phyloP scores from a whole-genome alignment of 768 basidiomycete genomes.

The Coprinopsis marcescibilis region DNA sequence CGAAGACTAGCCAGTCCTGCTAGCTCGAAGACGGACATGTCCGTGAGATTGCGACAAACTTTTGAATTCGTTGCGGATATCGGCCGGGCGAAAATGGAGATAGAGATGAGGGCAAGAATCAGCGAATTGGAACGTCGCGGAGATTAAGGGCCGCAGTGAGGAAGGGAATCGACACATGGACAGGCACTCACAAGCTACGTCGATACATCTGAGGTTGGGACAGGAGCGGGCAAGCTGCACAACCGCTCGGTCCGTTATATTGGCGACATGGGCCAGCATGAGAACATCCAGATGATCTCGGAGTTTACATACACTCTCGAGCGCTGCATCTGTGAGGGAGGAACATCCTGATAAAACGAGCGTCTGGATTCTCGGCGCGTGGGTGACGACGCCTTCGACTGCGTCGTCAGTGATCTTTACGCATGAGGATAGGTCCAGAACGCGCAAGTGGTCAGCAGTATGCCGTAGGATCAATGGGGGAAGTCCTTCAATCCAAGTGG shows the following conservation, averaged over 20 bases:
- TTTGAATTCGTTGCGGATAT: constrained; percentile 9
- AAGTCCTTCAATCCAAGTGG: constrained; percentile 56
- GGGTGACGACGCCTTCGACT: constrained; percentile 65
- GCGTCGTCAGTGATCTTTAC: constrained; percentile 65
- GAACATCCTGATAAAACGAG: constrained; percentile 76
- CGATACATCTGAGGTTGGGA: constrained; percentile 69
- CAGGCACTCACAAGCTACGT: constrained; percentile 71
- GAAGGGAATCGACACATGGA: constrained; percentile 2
- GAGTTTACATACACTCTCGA: constrained; percentile 65
- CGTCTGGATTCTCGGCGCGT: constrained; percentile 73
- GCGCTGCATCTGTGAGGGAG: constrained; percentile 62
- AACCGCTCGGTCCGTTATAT: constrained; percentile 75
- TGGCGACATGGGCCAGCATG: constrained; percentile 72
- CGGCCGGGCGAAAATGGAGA: constrained; percentile 9
- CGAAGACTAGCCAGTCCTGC: constrained; percentile 63
- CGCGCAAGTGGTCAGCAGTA: constrained; percentile 66
- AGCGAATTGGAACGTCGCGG: too few relatives aligned
- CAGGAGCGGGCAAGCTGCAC: constrained; percentile 66
- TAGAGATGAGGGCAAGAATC: constrained; percentile 7
- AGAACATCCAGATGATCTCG: constrained; percentile 74
- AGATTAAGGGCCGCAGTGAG: not conserved
- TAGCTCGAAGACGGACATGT: constrained; percentile 79
- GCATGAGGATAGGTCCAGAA: constrained; percentile 75
- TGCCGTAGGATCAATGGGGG: constrained; percentile 60
- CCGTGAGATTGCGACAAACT: constrained; percentile 83